phyloP scores from a whole-genome alignment of 1,284 basidiomycete species.

The Omphalotus olearius region DNA sequence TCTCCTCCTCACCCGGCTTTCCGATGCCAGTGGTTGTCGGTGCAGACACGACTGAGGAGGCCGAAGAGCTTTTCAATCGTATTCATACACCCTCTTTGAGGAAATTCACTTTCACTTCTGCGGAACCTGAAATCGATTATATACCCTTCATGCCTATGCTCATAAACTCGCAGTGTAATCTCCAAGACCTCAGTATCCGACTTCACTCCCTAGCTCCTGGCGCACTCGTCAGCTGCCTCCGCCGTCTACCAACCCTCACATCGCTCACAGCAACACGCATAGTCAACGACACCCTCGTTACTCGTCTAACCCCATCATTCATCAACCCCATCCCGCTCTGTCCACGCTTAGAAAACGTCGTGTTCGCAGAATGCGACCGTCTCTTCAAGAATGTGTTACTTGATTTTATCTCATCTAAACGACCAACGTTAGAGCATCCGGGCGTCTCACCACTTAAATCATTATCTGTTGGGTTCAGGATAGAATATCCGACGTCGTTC shows the following conservation, averaged over 20 bases:
- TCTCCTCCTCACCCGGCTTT: too few species aligned
- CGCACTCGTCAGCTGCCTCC: conserved; percentile 3
- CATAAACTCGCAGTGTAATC: not conserved
- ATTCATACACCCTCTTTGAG: conserved; percentile 1
- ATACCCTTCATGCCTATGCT: conserved; percentile 9
- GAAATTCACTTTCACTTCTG: conserved; percentile 2
- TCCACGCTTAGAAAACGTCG: conserved; percentile 7
- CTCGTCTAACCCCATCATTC: not conserved
- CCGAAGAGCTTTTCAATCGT: not conserved
- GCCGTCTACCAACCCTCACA: not conserved
- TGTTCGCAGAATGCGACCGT: not conserved
- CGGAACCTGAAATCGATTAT: not conserved
- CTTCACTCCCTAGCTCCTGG: not conserved
- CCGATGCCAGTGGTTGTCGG: too few species aligned
- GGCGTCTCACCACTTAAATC: not conserved
- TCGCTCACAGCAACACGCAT: not conserved
- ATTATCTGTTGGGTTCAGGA: not conserved
- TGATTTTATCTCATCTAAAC: conserved; percentile 1
- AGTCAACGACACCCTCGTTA: conserved; percentile 4
- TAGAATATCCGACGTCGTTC: not conserved
- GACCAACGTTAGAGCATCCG: not conserved
- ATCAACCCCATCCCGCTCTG: conserved; percentile 8
- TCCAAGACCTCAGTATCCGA: conserved; percentile 8
- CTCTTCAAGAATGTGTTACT: conserved; percentile 5
- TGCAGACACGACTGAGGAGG: not conserved